A percentile compares a stretch with the other conserved stretches of the same genome.
Conservation (phyloP, 352 stramenopile genomes). For the Globisporangium canariense region DNA sequence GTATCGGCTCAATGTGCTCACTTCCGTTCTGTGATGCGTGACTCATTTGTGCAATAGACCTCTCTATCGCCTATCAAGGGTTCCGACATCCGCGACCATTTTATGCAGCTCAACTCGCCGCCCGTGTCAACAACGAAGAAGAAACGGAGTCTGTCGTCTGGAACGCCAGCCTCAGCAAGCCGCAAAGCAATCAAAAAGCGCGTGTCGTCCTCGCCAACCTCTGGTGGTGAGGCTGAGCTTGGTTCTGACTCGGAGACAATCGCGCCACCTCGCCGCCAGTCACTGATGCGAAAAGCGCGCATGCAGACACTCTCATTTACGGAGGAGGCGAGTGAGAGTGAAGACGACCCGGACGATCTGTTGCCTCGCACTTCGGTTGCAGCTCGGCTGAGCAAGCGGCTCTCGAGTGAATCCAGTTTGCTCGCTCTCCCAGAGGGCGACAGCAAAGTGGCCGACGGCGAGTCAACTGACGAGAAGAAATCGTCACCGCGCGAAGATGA, state of each 20-base stretch:
- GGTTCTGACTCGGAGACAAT: conserved; percentile 7
- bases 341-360: conserved; percentile 39
- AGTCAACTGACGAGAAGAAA: neutral
- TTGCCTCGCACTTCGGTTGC: conserved; percentile 26
- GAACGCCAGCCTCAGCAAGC: conserved; percentile 1
- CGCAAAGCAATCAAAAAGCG: conserved; percentile 15
- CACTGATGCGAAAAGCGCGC: conserved; percentile 44
- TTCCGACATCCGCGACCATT: conserved; percentile 42
- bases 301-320: conserved; percentile 42
- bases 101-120: conserved; percentile 62
- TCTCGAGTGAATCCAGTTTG: neutral
- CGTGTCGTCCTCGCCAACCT: conserved; percentile 2
- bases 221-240: neutral
- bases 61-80: conserved; percentile 78
- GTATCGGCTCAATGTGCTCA: neutral
- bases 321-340: conserved; percentile 48
- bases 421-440: neutral
- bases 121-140: conserved; percentile 49
- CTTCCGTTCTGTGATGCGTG: conserved; percentile 10
- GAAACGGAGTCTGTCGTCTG: conserved; percentile 24
- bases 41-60: conserved; percentile 29
- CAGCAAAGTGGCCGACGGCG: neutral
- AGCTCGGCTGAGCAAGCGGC: conserved; percentile 22
- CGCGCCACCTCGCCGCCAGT: conserved; percentile 42
- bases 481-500: neutral